Conservation (phyloP, 768 basidiomycete genomes). For the Scleroderma bovista region DNA sequence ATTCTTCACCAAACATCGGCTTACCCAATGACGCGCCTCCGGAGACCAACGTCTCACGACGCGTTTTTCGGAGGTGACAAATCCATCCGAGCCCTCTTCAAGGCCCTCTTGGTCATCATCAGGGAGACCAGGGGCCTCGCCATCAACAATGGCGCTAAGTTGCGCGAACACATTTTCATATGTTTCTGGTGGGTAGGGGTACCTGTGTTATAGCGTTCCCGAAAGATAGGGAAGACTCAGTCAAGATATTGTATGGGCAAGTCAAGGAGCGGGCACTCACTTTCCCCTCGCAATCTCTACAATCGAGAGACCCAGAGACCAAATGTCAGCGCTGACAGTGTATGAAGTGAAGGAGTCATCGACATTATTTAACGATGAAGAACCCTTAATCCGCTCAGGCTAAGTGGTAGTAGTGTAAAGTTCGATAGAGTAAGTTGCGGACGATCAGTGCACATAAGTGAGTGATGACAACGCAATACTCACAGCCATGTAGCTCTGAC, state of each 20-base stretch:
- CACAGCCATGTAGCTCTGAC: conserved; percentile 98
- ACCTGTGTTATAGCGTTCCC: conserved; percentile 28
- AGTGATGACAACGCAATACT: conserved; percentile 25
- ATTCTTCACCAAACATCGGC: conserved; percentile 73
- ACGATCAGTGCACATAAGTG: background rate
- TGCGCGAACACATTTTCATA: conserved; percentile 98
- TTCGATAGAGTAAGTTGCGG: conserved; percentile 6
- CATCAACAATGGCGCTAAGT: conserved; percentile 92
- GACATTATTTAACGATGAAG: conserved; percentile 43
- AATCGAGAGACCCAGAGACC: conserved; percentile 92
- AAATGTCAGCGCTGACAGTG: conserved; percentile 95
- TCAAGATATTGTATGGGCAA: background rate
- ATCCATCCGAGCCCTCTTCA: conserved; percentile 11
- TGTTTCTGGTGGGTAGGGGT: conserved; percentile 97
- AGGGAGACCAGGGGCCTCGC: conserved; percentile 85
- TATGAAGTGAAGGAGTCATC: conserved; percentile 49
- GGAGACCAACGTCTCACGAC: conserved; percentile 23
- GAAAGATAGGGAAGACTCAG: background rate
- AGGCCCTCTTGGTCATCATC: conserved; percentile 34
- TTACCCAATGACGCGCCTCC: conserved; percentile 78
- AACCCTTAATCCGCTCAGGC: conserved; percentile 96
- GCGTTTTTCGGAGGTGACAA: conserved; percentile 7
- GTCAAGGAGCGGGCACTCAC: conserved; percentile 11
- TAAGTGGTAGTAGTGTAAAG: conserved; percentile 22
- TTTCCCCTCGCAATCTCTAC: conserved; percentile 87